Base-by-base conservation (phyloP, 2,329 filamentous ascomycete species). In the Trichoderma afroharzianum region DNA sequence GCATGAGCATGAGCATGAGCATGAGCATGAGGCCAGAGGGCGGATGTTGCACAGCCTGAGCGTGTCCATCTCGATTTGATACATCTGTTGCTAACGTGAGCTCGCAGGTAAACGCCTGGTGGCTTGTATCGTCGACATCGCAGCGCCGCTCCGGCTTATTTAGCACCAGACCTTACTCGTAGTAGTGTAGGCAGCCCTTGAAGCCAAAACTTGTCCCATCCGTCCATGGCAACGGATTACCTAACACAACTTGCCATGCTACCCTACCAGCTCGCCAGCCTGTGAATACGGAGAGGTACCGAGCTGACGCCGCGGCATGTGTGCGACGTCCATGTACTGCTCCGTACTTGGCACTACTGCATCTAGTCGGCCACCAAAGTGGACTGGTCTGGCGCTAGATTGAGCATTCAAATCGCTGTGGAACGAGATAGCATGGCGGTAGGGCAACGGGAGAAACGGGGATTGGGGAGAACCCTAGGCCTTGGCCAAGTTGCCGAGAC, bases 381-480 rank as follows among this genome's bases (percentile, higher is more conserved):
- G 62, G 69, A 55, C 53, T 50, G 53, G 62, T 21, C 62, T 67
- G 53, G 69, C 69, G 62, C 69, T 71, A 71, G 69, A 66, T 67
- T 66, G 62, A 68, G 58, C 39, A 59, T 61, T 71, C 55, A 69
- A 63, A 61, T 63, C 66, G 63, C 47, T 62, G 55, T 62, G 70
- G 64, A 71, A 68, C 70, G 43, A 68, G 55, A 71, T 71, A 58
- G 43, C 70, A 71, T 71, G 70, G 55, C 70, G 64, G 70, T 69
- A 71, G 70, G 70, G 64, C 70, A 71, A 62, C 70, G 70, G 70
- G 70, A 69, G 64, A 59, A 68, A 68, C 66, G 66, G 66, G 64
- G 57, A 33, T 59, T 57, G 55, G 58, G 57, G 47, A 50, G 57
- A 68, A 69, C 70, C 63, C 63, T 71, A 64, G 50, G 61, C 47